Percentiles rank a stretch among this genome's conserved stretches.
Conservation (phyloP, 495 filamentous ascomycete genomes). For the Tuber indicum region DNA sequence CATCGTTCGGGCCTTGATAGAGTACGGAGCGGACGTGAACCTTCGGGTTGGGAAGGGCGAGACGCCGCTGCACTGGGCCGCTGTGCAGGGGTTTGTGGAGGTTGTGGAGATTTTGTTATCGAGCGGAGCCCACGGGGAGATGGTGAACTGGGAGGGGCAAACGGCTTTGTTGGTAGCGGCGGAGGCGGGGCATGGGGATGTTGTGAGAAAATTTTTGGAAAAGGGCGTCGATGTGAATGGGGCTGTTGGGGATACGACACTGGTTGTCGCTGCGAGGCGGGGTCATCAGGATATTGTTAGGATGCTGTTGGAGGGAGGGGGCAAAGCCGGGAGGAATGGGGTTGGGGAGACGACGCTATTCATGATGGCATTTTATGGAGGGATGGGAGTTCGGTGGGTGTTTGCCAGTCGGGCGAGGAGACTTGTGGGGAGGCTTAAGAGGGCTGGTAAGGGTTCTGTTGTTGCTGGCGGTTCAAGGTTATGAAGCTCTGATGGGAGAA, state of each 20-base stretch:
- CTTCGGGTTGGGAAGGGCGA: conserved; percentile 16
- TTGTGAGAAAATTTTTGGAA: conserved; percentile 22
- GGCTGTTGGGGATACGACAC: conserved; percentile 15
- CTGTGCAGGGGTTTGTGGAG: conserved; percentile 23
- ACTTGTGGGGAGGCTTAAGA: neutral
- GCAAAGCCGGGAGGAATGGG: neutral
- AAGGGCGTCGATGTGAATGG: conserved; percentile 19
- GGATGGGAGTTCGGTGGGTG: neutral
- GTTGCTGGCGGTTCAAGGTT: neutral
- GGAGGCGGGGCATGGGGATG: conserved; percentile 21
- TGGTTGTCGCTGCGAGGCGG: conserved; percentile 25
- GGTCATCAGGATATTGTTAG: conserved; percentile 27
- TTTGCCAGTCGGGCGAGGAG: neutral
- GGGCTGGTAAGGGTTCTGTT: neutral
- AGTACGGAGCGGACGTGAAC: conserved; percentile 29
- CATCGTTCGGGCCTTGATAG: conserved; percentile 5
- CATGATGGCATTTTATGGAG: neutral
- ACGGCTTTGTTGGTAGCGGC: conserved; percentile 24
- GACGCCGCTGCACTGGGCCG: conserved; percentile 39
- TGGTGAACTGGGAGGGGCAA: conserved; percentile 19
- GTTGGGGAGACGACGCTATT: neutral
- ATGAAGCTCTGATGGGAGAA: neutral
- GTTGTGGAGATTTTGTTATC: conserved; percentile 31
- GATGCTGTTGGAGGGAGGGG: conserved; percentile 26
- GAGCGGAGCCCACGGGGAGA: conserved; percentile 21